Conservation (phyloP, 2,329 filamentous ascomycete genomes). For the Fusarium burgessii region DNA sequence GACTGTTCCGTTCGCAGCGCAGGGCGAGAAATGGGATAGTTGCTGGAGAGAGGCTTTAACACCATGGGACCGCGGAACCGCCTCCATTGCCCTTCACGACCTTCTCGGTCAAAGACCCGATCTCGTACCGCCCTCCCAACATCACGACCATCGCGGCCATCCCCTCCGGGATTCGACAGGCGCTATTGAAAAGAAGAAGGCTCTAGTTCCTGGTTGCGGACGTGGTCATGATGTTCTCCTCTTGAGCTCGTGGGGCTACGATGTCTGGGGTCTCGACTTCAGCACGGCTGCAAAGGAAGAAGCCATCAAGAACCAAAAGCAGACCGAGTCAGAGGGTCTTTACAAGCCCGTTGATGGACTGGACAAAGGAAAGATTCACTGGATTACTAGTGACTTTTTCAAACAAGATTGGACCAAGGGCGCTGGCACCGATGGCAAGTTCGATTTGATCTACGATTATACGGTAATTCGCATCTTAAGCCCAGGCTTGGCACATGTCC, state of each 20-base stretch:
- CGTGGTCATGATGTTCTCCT: conserved; percentile 84
- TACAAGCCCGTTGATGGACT: conserved; percentile 57
- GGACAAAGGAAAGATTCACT: conserved; percentile 64
- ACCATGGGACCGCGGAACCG: conserved; percentile 69
- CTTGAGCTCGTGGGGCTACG: conserved; percentile 79
- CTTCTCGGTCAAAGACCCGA: conserved; percentile 60
- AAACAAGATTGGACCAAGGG: conserved; percentile 65
- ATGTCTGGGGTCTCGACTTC: conserved; percentile 80
- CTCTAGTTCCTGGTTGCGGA: conserved; percentile 85
- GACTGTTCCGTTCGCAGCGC: conserved; percentile 49
- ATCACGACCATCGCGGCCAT: conserved; percentile 49
- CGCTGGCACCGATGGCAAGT: conserved; percentile 59
- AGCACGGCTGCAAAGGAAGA: conserved; percentile 61
- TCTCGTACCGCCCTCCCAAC: conserved; percentile 56
- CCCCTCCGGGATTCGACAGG: conserved; percentile 42
- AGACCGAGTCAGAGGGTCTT: conserved; percentile 54
- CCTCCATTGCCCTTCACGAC: conserved; percentile 66
- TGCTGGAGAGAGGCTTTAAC: conserved; percentile 60
- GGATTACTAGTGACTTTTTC: conserved; percentile 76
- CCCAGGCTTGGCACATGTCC: background rate
- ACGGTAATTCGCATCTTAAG: conserved; percentile 57
- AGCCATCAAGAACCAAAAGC: conserved; percentile 59
- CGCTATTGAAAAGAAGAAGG: conserved; percentile 53
- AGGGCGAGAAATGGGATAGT: conserved; percentile 59
- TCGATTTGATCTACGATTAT: conserved; percentile 76